Percentiles rank a stretch among this genome's conserved stretches.
Conservation (phyloP, 345 rosid genomes). For the Mallotus nudiflorus region DNA sequence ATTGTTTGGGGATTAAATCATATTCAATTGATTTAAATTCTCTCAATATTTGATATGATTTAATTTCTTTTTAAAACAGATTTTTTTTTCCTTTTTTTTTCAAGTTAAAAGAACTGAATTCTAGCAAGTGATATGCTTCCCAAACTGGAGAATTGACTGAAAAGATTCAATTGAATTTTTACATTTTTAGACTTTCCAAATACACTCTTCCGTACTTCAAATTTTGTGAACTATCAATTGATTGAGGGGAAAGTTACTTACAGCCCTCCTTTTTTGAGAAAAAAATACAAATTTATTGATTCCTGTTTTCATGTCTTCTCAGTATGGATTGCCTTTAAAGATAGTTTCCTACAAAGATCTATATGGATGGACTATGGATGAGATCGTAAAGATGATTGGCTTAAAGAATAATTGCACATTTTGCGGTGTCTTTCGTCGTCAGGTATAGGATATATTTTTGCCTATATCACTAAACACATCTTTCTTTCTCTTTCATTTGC, state of each 20-base stretch:
- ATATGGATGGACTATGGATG: conserved; percentile 99
- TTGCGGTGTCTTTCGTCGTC: conserved; percentile 94
- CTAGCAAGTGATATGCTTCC: no score
- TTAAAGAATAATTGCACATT: conserved; percentile 93
- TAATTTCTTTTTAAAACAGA: no score
- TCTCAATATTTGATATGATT: no score
- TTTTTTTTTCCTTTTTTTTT: neutral
- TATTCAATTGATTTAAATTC: no score
- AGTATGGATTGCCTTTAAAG: conserved; percentile 90
- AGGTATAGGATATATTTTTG: conserved; percentile 41
- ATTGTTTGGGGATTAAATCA: neutral
- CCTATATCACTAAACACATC: neutral
- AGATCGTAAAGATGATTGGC: conserved; percentile 92
- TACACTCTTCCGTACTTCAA: no score
- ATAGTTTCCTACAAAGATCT: conserved; percentile 93
- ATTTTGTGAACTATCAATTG: no score
- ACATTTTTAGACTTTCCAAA: neutral
- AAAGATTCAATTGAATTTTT: neutral
- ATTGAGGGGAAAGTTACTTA: no score
- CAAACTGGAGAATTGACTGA: no score
- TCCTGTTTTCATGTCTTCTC: neutral
- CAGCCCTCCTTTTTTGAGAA: no score
- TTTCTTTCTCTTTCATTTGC: neutral
- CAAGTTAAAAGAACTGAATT: neutral
- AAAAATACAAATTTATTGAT: no score